A percentile compares a stretch with the other conserved stretches of the same genome.
Conservation (phyloP, 164 flowering plant genomes). For the Umbilicus rupestris region DNA sequence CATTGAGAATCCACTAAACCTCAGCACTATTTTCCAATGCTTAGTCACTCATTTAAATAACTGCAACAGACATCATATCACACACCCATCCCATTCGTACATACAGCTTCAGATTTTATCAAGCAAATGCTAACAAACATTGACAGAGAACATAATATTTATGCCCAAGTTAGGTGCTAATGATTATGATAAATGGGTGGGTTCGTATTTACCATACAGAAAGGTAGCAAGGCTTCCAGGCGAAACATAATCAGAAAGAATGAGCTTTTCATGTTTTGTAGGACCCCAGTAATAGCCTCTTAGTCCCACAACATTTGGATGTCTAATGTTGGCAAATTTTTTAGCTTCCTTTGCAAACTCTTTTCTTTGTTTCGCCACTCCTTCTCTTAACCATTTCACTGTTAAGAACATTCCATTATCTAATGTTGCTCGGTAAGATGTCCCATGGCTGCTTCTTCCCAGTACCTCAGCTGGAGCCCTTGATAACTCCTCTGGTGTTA, state of each 20-base stretch:
- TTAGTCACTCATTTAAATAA: neutral
- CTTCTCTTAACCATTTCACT: slow-evolving; percentile 98
- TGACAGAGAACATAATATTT: neutral
- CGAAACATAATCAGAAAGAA: slow-evolving; percentile 79
- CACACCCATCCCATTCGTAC: too few species aligned
- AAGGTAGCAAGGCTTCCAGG: slow-evolving; percentile 95
- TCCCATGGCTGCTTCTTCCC: slow-evolving; percentile 97
- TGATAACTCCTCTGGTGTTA: slow-evolving; percentile 89
- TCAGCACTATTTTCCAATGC: neutral
- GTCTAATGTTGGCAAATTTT: slow-evolving; percentile 85
- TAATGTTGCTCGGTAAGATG: slow-evolving; percentile 80
- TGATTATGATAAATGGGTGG: neutral
- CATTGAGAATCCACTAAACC: neutral
- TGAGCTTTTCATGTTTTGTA: slow-evolving; percentile 94
- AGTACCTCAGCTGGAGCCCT: slow-evolving; percentile 99
- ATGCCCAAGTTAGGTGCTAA: neutral
- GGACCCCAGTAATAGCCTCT: slow-evolving; percentile 99
- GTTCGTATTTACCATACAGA: slow-evolving; percentile 63
- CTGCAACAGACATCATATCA: neutral
- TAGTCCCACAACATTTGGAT: slow-evolving; percentile 90
- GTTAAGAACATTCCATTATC: slow-evolving; percentile 79
- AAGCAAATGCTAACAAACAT: neutral
- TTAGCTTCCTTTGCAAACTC: slow-evolving; percentile 94
- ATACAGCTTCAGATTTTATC: too few species aligned
- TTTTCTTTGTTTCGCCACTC: slow-evolving; percentile 85